Percentiles rank a stretch among this genome's conserved stretches.
These are phyloP conservation scores for Rhizopogon salebrosus DNA, from an alignment of 768 basidiomycete species.

Conservation along the genomic window DNA sequence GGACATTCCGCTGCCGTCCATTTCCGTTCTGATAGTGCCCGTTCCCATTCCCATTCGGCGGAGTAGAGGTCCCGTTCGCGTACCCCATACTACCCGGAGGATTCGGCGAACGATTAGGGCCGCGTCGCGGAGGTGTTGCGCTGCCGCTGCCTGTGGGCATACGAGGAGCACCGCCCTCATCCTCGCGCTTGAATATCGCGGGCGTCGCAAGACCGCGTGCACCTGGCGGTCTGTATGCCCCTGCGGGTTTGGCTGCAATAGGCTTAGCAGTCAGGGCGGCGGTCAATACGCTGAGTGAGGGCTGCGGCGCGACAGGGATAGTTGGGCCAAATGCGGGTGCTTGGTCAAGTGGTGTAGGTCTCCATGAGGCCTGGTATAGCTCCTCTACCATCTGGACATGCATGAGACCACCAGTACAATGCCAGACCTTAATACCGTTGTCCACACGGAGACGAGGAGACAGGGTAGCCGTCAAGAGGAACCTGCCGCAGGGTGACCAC, in stretches of 20 bases:
- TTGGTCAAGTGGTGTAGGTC: conserved; percentile 64
- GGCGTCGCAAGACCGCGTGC: conserved; percentile 88
- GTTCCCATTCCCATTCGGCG: conserved; percentile 29
- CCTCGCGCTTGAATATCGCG: conserved; percentile 85
- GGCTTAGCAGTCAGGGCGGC: conserved; percentile 50
- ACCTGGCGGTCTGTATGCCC: conserved; percentile 91
- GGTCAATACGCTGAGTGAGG: conserved; percentile 51
- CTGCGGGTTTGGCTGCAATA: conserved; percentile 59
- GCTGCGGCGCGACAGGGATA: conserved; percentile 65
- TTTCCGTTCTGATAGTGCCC: conserved; percentile 28
- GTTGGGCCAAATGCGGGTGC: conserved; percentile 61
- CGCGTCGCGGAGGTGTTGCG: conserved; percentile 54
- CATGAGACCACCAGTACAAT: conserved; percentile 82
- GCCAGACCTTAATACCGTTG: conserved; percentile 96
- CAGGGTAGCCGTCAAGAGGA: conserved; percentile 91
- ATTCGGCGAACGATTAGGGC: conserved; percentile 53
- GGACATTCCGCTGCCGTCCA: conserved; percentile 54
- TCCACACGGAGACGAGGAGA: conserved; percentile 94
- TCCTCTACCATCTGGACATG: conserved; percentile 83
- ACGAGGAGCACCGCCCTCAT: conserved; percentile 69
- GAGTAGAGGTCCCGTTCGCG: conserved; percentile 5
- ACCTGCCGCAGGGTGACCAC: conserved; percentile 93
- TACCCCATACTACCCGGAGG: conserved; percentile 36
- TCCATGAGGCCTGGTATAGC: conserved; percentile 85
- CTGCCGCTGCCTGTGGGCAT: conserved; percentile 46